phyloP scores from a whole-genome alignment of 805 yeast species.

The Candida sanyiensis region DNA sequence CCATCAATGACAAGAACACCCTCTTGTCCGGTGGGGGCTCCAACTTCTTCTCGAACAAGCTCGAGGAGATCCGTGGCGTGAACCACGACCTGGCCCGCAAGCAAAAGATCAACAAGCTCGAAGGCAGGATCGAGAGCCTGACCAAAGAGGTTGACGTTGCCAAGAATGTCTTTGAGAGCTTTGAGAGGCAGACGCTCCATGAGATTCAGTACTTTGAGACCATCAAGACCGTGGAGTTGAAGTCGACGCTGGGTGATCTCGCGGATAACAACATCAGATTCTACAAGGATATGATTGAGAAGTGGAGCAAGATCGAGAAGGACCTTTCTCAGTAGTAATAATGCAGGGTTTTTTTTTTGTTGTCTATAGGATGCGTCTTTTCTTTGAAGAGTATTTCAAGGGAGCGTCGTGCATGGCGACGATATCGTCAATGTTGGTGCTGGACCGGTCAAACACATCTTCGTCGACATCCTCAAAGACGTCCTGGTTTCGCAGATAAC shows the following conservation, averaged over 20 bases:
- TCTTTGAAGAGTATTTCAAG: slow-evolving; percentile 2
- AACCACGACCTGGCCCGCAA: slow-evolving; percentile 51
- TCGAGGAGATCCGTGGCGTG: slow-evolving; percentile 59
- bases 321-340: slow-evolving; percentile 20
- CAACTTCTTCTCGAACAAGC: slow-evolving; percentile 48
- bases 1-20: slow-evolving; percentile 57
- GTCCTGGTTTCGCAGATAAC: slow-evolving; percentile 17
- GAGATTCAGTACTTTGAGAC: slow-evolving; percentile 68
- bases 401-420: slow-evolving; percentile 5
- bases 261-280: slow-evolving; percentile 74
- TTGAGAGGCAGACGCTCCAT: slow-evolving; percentile 50
- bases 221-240: slow-evolving; percentile 73
- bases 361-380: slow-evolving; percentile 3
- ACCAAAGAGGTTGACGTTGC: slow-evolving; percentile 47
- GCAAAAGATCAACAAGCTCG: slow-evolving; percentile 47
- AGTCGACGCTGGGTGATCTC: slow-evolving; percentile 60
- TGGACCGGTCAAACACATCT: slow-evolving; percentile 12
- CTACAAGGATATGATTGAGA: slow-evolving; percentile 59
- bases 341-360: background rate
- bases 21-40: slow-evolving; percentile 47
- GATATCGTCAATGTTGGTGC: slow-evolving; percentile 22
- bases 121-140: slow-evolving; percentile 42
- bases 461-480: slow-evolving; percentile 15
- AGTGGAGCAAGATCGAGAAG: slow-evolving; percentile 59
- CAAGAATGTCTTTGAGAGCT: slow-evolving; percentile 43